A percentile compares a stretch with the other conserved stretches of the same genome.
Evolutionary conservation across 345 rosid species (phyloP).

Genomic region (Linum tenue): DNA sequence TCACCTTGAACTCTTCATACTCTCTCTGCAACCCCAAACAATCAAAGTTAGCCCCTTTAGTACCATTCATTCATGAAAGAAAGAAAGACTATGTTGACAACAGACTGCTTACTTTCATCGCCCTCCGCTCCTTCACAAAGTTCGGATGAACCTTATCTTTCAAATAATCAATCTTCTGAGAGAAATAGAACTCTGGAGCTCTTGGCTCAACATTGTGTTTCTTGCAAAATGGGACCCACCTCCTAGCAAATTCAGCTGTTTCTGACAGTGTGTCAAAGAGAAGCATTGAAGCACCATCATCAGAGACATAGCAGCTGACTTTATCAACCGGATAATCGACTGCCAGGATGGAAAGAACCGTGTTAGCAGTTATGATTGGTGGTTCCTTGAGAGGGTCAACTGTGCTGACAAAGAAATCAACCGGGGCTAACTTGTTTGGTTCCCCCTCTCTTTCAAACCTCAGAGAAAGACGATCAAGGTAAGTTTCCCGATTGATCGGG

Average conservation of each 20-base stretch:
- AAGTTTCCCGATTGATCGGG: conserved; percentile 83
- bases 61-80: background rate
- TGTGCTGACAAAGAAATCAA: conserved; percentile 81
- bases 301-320: conserved; percentile 89
- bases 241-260: conserved; percentile 90
- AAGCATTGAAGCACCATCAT: conserved; percentile 96
- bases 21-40: conserved; percentile 47
- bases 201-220: conserved; percentile 80
- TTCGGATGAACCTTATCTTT: conserved; percentile 87
- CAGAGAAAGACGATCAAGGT: conserved; percentile 75
- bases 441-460: conserved; percentile 86
- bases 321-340: conserved; percentile 83
- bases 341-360: conserved; percentile 70
- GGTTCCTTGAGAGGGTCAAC: conserved; percentile 99
- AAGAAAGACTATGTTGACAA: background rate
- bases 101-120: conserved; percentile 68
- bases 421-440: conserved; percentile 61
- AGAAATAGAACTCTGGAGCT: conserved; percentile 88
- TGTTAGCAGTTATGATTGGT: conserved; percentile 90
- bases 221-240: conserved; percentile 97
- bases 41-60: background rate
- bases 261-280: conserved; percentile 77
- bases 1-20: conserved; percentile 95
- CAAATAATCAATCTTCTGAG: conserved; percentile 88
- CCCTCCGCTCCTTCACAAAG: conserved; percentile 94